A percentile compares a stretch with the other conserved stretches of the same genome.
Evolutionary conservation across 163 green algal species (phyloP).

Genomic region (Chloromonas sp.): DNA sequence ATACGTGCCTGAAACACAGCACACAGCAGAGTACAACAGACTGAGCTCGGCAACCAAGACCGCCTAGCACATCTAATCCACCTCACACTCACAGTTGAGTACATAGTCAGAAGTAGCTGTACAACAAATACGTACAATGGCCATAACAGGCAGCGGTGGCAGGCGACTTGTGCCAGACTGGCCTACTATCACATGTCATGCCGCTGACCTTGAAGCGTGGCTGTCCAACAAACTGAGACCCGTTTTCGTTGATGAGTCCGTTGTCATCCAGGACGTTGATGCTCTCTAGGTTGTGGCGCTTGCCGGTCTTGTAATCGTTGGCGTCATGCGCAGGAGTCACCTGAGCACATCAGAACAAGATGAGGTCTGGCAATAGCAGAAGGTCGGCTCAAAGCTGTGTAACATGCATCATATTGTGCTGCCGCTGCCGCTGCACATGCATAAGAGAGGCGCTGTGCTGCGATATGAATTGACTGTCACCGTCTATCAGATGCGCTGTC

Average conservation of each 20-base stretch:
- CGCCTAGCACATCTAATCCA: no score
- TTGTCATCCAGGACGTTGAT: conserved; percentile 96
- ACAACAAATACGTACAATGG: no score
- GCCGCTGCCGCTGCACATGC: not conserved
- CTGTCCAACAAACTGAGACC: conserved; percentile 79
- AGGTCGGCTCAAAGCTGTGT: no score
- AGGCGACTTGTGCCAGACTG: not conserved
- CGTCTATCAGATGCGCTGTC: no score
- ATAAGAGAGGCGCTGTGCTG: no score
- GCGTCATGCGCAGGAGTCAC: conserved; percentile 98
- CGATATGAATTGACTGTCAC: no score
- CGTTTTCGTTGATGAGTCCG: conserved; percentile 81
- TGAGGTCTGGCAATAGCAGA: not conserved
- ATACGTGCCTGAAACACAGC: conserved; percentile 53
- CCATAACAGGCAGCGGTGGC: no score
- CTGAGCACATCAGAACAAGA: conserved; percentile 31
- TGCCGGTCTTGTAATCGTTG: conserved; percentile 94
- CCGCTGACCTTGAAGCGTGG: conserved; percentile 71
- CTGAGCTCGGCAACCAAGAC: no score
- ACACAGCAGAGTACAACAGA: not conserved
- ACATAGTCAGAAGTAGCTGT: no score
- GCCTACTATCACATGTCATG: no score
- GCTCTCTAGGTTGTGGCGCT: conserved; percentile 92
- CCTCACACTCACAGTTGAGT: no score
- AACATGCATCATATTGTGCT: no score